Conservation (phyloP, 1,139 yeast genomes). For the Pichia sp. region DNA sequence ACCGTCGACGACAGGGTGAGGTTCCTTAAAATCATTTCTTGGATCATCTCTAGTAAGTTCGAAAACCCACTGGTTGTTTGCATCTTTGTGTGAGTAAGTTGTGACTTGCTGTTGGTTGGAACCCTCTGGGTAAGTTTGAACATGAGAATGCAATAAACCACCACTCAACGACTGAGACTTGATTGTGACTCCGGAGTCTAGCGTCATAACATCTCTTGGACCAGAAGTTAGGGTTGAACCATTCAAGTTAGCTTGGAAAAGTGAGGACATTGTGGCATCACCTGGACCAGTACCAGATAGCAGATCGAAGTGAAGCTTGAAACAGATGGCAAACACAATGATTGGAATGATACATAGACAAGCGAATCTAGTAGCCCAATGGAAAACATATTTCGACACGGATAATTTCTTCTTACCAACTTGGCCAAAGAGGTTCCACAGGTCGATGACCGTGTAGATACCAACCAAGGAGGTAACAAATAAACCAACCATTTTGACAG, state of each 20-base stretch:
- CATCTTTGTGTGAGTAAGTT: slow-evolving; percentile 87
- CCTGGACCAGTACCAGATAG: slow-evolving; percentile 83
- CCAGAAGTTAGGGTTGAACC: slow-evolving; percentile 83
- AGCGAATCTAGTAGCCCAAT: slow-evolving; percentile 63
- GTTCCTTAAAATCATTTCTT: slow-evolving; percentile 51
- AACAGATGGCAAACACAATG: slow-evolving; percentile 56
- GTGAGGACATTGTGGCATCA: slow-evolving; percentile 93
- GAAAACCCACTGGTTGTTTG: slow-evolving; percentile 86
- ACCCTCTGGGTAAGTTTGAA: slow-evolving; percentile 91
- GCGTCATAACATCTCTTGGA: slow-evolving; percentile 81
- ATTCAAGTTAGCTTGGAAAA: slow-evolving; percentile 87
- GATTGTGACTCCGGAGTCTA: slow-evolving; percentile 71
- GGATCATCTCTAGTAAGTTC: slow-evolving; percentile 66
- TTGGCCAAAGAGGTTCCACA: slow-evolving; percentile 67
- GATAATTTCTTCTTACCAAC: slow-evolving; percentile 38
- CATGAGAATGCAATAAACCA: slow-evolving; percentile 90
- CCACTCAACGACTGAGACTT: slow-evolving; percentile 92
- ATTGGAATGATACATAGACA: slow-evolving; percentile 63
- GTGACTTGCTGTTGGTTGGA: slow-evolving; percentile 96
- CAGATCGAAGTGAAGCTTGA: slow-evolving; percentile 71
- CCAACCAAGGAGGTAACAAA: slow-evolving; percentile 74
- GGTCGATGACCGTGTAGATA: slow-evolving; percentile 67
- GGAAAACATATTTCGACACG: slow-evolving; percentile 48
- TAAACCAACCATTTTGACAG: slow-evolving; percentile 84
- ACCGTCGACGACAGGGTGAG: slow-evolving; percentile 63